A percentile compares a stretch with the other conserved stretches of the same genome.
Evolutionary conservation across 495 filamentous ascomycete species (phyloP).

Genomic region (Alectoria sarmentosa): DNA sequence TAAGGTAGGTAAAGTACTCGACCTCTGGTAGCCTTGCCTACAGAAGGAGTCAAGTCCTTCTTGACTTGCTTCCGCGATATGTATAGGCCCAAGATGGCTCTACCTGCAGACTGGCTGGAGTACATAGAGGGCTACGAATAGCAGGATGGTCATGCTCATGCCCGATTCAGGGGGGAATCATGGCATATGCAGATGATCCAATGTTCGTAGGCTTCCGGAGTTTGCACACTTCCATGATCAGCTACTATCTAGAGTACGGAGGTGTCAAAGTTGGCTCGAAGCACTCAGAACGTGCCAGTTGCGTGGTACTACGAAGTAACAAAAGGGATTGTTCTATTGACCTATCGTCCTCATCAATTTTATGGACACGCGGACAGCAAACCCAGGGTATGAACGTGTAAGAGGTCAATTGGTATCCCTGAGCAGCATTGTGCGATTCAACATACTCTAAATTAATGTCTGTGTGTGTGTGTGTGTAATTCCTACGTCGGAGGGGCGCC

Average conservation of each 20-base stretch:
- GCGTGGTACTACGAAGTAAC: not conserved
- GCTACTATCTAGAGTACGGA: no score
- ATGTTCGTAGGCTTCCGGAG: not conserved
- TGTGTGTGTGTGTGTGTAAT: no score
- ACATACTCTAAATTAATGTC: no score
- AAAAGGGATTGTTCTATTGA: not conserved
- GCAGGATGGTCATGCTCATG: not conserved
- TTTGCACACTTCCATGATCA: not conserved
- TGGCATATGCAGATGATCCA: not conserved
- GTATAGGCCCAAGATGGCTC: not conserved
- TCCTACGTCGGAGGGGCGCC: no score
- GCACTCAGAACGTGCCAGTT: not conserved
- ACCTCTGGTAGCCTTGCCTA: not conserved
- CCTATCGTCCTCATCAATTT: not conserved
- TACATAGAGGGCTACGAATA: not conserved
- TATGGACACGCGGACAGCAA: not conserved
- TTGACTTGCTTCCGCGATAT: not conserved
- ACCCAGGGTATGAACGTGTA: not conserved
- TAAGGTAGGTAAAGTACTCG: no score
- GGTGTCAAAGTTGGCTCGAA: not conserved
- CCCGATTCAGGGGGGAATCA: not conserved
- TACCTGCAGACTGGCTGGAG: not conserved
- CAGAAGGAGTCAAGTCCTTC: not conserved
- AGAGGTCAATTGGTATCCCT: not conserved
- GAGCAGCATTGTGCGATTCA: no score